These are phyloP conservation scores for Colletotrichum shisoi DNA, from an alignment of 2,329 filamentous ascomycete genomes.

Conservation along the genomic window DNA sequence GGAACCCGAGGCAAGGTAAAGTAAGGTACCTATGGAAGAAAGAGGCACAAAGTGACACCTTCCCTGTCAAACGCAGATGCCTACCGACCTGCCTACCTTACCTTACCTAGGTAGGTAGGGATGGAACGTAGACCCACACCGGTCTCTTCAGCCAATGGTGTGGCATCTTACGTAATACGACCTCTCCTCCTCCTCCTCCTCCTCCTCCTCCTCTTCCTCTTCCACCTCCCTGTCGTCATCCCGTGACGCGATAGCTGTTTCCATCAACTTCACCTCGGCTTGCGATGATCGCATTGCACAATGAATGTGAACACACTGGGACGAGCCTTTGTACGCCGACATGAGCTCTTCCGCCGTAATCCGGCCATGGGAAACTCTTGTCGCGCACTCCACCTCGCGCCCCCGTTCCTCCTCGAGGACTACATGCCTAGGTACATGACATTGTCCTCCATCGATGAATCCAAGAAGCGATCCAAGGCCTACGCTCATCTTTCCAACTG, in stretches of 20 bases:
- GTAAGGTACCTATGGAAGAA: neutral
- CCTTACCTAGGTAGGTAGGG: no score
- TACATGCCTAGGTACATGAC: constrained; percentile 77
- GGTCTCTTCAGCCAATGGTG: constrained; percentile 4
- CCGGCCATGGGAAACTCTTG: neutral
- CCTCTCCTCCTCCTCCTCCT: constrained; percentile 5
- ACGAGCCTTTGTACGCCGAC: neutral
- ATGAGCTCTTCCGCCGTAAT: neutral
- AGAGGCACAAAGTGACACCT: neutral
- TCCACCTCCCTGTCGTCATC: no score
- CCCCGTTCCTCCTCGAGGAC: constrained; percentile 74
- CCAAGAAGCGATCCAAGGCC: constrained; percentile 76
- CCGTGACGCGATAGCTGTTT: constrained; percentile 18
- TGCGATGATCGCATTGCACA: neutral
- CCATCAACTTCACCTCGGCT: neutral
- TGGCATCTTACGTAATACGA: constrained; percentile 24
- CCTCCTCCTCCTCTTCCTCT: neutral
- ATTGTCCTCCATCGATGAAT: constrained; percentile 71
- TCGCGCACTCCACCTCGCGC: constrained; percentile 61
- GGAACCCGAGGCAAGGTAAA: neutral
- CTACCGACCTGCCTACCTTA: no score
- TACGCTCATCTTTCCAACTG: constrained; percentile 80
- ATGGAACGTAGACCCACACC: constrained; percentile 1
- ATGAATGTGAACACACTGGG: constrained; percentile 29
- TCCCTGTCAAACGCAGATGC: no score